Percentiles rank a stretch among this genome's conserved stretches.
Conservation (phyloP, 2,329 filamentous ascomycete genomes). For the Penicillium glabrum region DNA sequence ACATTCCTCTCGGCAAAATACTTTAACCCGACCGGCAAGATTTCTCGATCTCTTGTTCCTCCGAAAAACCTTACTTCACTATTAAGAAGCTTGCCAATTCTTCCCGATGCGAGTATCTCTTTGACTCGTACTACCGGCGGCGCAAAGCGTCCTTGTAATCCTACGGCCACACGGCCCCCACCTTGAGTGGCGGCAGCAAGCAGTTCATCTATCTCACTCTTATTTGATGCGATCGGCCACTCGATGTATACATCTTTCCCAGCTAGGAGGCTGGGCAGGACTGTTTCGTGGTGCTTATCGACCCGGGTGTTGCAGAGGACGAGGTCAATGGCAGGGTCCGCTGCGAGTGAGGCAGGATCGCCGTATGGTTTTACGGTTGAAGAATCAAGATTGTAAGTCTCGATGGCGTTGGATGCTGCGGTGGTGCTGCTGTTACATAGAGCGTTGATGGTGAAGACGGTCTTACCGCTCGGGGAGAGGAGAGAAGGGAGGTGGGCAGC, state of each 20-base stretch:
- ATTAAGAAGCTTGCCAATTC: background rate
- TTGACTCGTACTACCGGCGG: background rate
- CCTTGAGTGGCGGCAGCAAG: background rate
- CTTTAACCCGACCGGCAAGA: background rate
- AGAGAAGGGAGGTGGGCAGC: background rate
- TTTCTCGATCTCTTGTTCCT: background rate
- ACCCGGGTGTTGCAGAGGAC: background rate
- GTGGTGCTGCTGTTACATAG: background rate
- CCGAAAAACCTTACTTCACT: background rate
- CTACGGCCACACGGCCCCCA: background rate
- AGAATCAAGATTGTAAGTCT: background rate
- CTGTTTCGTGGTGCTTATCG: background rate
- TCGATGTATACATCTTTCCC: background rate
- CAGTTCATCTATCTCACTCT: background rate
- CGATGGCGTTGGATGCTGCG: background rate
- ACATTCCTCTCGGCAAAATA: background rate
- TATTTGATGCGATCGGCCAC: background rate
- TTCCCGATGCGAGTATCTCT: background rate
- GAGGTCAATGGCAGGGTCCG: background rate
- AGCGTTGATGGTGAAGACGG: background rate
- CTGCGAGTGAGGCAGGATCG: background rate
- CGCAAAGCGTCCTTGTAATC: background rate
- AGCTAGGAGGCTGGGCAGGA: background rate
- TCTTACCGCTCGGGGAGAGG: background rate
- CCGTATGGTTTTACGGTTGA: background rate